Conservation (phyloP, 257 asterid species). For the Plantago elongata region DNA sequence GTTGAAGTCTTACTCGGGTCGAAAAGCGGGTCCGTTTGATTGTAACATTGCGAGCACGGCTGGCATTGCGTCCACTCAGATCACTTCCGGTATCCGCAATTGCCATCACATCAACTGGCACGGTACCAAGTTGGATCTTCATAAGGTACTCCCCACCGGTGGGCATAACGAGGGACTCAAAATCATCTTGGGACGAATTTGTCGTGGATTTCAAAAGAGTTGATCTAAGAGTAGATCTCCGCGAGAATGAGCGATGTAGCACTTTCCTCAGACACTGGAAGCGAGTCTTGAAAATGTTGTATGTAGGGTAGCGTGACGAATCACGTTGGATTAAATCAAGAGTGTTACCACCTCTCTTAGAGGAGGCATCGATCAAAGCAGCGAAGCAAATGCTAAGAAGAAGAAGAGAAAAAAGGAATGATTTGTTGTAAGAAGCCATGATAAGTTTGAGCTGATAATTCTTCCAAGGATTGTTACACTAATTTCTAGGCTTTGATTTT, state of each 20-base stretch:
- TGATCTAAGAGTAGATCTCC: not conserved
- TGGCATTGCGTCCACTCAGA: constrained; percentile 44
- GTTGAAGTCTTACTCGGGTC: constrained; percentile 25
- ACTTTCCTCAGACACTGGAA: constrained; percentile 18
- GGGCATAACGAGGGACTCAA: constrained; percentile 2
- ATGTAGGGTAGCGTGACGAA: constrained; percentile 30
- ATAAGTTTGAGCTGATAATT: not conserved
- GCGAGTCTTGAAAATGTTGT: constrained; percentile 16
- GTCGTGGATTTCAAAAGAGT: not conserved
- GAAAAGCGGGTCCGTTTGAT: constrained; percentile 40
- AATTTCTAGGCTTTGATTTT: constrained; percentile 5
- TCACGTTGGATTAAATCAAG: constrained; percentile 33
- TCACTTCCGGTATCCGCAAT: constrained; percentile 53
- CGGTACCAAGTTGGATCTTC: constrained; percentile 35
- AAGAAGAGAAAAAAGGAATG: not conserved
- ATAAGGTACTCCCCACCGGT: constrained; percentile 35
- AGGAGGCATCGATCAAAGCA: not conserved
- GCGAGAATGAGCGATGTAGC: constrained; percentile 21
- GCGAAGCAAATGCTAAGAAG: constrained; percentile 6
- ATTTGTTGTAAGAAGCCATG: constrained; percentile 15
- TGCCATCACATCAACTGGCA: constrained; percentile 26
- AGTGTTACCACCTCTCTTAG: constrained; percentile 22
- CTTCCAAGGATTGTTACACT: not conserved
- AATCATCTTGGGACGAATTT: not conserved
- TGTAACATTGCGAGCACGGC: constrained; percentile 41